Base-by-base conservation (phyloP, 257 asterid species). In the Ajuga chamaepitys region DNA sequence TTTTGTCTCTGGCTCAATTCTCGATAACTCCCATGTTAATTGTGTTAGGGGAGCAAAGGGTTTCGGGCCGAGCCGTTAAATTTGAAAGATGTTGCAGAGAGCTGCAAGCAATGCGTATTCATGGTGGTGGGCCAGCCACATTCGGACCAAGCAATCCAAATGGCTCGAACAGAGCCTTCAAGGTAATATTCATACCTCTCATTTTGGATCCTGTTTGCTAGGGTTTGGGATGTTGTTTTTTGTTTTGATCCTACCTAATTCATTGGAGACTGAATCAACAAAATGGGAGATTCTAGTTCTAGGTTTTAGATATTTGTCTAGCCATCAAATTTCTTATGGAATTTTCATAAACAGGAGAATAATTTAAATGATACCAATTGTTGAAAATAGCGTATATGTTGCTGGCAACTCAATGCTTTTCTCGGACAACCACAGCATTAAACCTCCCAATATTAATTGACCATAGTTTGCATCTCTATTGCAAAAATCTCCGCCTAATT, bases 71-170 rank as follows among this genome's bases (percentile, higher is more conserved):
- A 30, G 65, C 13, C 32, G 28, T 51, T 17, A 21, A 55, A 14
- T 37, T 46, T 20, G 18, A 30, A 70, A 60, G 54, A 84, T 85
- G 91, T 73, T 85, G 73, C 91, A 85, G 82, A 82, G 91, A 70
- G 88, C 91, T 16, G 91, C 91, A 35, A 78, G 72, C 81, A 78
- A 82, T 68, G 91, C 91, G 12, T 85, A 78, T 74, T 85, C 91
- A 67, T 85, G 91, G 91, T 85, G 91, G 91, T 85, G 91, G 91
- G 86, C 91, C 4, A 77, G 83, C 78, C 91, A 85, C 68, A 80
- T 85, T 35, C 78, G 91, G 25, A 85, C 91, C 0, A 84, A 84
- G 84, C 91, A 84, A 68, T 70, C 84, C 5, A 84, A 84, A 82
- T 84, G 91, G 88, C 86, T 85, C 58, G 91, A 85, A 34, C 88